phyloP scores from a whole-genome alignment of 2,329 filamentous ascomycete genomes.

The Aspergillus eucalypticola region DNA sequence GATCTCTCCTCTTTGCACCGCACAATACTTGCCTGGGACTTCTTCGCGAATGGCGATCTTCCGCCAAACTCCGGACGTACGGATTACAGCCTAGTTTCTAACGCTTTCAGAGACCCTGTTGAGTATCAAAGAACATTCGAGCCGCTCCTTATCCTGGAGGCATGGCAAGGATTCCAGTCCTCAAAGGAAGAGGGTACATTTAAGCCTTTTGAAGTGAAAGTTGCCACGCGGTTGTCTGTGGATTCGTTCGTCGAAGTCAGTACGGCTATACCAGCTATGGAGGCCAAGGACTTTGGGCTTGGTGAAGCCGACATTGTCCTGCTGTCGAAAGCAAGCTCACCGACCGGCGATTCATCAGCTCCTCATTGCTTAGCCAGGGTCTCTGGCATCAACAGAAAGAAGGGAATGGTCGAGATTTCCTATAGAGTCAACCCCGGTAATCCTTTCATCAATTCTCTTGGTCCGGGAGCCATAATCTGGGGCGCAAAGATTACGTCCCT shows the following conservation, averaged over 20 bases:
- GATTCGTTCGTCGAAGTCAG: conserved; percentile 92
- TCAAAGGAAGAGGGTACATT: conserved; percentile 81
- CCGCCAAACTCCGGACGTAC: conserved; percentile 72
- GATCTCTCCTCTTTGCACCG: conserved; percentile 83
- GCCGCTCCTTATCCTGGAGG: conserved; percentile 85
- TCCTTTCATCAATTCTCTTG: conserved; percentile 64
- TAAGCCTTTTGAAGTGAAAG: conserved; percentile 81
- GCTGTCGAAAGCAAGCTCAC: conserved; percentile 71
- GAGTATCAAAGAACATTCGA: conserved; percentile 90
- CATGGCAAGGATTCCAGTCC: conserved; percentile 91
- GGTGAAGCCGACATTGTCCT: conserved; percentile 87
- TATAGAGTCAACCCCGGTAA: conserved; percentile 74
- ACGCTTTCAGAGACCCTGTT: conserved; percentile 71
- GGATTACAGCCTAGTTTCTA: conserved; percentile 73
- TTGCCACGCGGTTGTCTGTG: conserved; percentile 83
- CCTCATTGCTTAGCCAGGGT: conserved; percentile 86
- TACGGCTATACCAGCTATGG: conserved; percentile 70
- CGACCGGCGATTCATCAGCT: conserved; percentile 64
- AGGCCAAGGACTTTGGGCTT: conserved; percentile 71
- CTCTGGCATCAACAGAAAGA: conserved; percentile 76
- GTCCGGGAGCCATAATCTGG: conserved; percentile 68
- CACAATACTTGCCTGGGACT: conserved; percentile 89
- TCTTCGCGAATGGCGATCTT: conserved; percentile 84
- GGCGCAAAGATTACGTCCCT: conserved; percentile 88
- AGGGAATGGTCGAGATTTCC: conserved; percentile 76